A percentile compares a stretch with the other conserved stretches of the same genome.
Conservation (phyloP, 371 early-diverging fungal genomes). For the Mortierella sp. region DNA sequence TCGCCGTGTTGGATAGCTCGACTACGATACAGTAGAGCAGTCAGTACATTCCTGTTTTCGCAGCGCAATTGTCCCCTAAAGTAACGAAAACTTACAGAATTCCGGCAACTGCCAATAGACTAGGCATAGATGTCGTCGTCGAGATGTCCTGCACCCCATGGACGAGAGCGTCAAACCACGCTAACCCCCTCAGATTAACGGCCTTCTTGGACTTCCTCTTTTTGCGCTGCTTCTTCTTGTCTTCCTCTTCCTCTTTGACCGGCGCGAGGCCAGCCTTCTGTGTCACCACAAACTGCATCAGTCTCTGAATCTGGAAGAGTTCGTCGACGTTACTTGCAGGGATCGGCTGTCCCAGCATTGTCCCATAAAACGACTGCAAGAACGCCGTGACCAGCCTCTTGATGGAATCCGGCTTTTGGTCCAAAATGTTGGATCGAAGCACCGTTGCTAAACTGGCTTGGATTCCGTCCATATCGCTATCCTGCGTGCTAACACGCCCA, state of each 20-base stretch:
- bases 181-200: constrained; percentile 15
- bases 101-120: constrained; percentile 40
- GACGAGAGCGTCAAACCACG: constrained; percentile 44
- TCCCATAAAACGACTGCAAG: constrained; percentile 37
- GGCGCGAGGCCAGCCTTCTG: constrained; percentile 37
- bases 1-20: constrained; percentile 51
- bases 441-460: constrained; percentile 52
- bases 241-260: constrained; percentile 25
- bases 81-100: constrained; percentile 36
- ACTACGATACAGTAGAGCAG: constrained; percentile 20
- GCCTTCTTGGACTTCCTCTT: constrained; percentile 35
- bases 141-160: constrained; percentile 41
- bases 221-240: constrained; percentile 33
- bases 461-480: constrained; percentile 41
- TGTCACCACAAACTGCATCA: constrained; percentile 51
- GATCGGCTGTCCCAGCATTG: constrained; percentile 4
- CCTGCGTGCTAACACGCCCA: constrained; percentile 31
- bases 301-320: constrained; percentile 42
- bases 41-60: neutral
- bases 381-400: constrained; percentile 24
- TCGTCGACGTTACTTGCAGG: constrained; percentile 25
- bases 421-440: constrained; percentile 20
- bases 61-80: no score
- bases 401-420: constrained; percentile 24
- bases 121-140: constrained; percentile 13